These are phyloP conservation scores for Ogataea haglerorum DNA, from an alignment of 805 yeast species.

Conservation along the genomic window DNA sequence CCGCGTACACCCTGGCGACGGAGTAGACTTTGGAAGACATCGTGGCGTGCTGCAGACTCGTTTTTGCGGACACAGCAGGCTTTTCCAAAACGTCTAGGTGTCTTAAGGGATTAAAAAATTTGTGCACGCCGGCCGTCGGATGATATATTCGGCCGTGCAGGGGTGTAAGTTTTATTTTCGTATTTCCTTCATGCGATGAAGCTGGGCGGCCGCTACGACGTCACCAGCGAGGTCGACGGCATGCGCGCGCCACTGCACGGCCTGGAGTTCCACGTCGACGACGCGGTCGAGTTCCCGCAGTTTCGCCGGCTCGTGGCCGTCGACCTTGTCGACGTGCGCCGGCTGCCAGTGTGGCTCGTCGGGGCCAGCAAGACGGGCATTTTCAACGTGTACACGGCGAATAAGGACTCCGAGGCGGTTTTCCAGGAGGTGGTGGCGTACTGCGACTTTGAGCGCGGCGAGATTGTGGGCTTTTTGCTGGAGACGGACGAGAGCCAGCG, in stretches of 20 bases:
- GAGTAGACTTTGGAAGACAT: slow-evolving; percentile 27
- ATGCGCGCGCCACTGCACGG: neutral
- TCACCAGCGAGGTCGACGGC: slow-evolving; percentile 1
- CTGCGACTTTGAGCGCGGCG: slow-evolving; percentile 13
- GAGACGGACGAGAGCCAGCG: slow-evolving; percentile 9
- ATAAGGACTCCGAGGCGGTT: slow-evolving; percentile 12
- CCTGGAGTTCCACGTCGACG: slow-evolving; percentile 2
- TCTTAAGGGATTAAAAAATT: slow-evolving; percentile 9
- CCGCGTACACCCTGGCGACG: slow-evolving; percentile 69
- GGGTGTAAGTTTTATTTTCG: too few relatives aligned
- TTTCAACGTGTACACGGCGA: slow-evolving; percentile 11
- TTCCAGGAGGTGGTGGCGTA: slow-evolving; percentile 10
- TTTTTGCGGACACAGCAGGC: neutral
- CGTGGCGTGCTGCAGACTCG: slow-evolving; percentile 2
- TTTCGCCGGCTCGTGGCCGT: slow-evolving; percentile 9
- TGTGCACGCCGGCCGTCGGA: slow-evolving; percentile 1
- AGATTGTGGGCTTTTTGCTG: slow-evolving; percentile 13
- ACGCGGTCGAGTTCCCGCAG: neutral
- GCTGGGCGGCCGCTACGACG: slow-evolving; percentile 1
- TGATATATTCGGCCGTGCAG: neutral
- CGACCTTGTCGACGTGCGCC: slow-evolving; percentile 14
- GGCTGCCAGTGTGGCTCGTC: slow-evolving; percentile 18
- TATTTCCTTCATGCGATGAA: neutral
- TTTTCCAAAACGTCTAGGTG: neutral
- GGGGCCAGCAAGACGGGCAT: slow-evolving; percentile 5